These are phyloP conservation scores for Leishmania tropica DNA, from an alignment of 208 protist species.

Conservation along the genomic window DNA sequence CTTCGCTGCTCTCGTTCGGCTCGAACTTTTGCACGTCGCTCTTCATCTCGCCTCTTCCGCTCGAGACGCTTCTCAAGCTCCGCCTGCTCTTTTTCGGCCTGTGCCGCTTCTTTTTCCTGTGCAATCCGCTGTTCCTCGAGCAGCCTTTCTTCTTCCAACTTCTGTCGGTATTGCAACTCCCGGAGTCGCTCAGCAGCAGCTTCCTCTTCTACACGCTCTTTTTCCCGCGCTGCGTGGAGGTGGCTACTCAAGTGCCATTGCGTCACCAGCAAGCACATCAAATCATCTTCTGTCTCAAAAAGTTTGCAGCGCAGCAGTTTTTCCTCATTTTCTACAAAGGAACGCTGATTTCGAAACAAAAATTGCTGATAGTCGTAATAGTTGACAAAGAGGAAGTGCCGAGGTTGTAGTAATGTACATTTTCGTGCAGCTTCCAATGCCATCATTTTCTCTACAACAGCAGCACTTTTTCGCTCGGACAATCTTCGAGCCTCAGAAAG, in stretches of 20 bases:
- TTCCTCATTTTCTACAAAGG: conserved; percentile 43
- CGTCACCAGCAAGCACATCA: conserved; percentile 20
- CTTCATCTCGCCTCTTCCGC: conserved; percentile 63
- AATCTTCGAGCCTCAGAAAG: conserved; percentile 1
- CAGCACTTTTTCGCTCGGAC: conserved; percentile 20
- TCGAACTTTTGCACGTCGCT: conserved; percentile 33
- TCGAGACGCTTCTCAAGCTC: conserved; percentile 64
- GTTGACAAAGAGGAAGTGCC: conserved; percentile 64
- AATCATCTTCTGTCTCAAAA: conserved; percentile 25
- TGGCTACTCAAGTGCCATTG: conserved; percentile 16
- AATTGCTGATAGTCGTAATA: conserved; percentile 64
- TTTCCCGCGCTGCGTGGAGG: conserved; percentile 8
- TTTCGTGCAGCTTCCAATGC: conserved; percentile 28
- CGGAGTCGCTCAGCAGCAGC: conserved; percentile 1
- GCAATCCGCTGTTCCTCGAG: conserved; percentile 29
- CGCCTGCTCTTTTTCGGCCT: conserved; percentile 38
- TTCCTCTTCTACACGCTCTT: conserved; percentile 8
- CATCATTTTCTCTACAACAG: conserved; percentile 47
- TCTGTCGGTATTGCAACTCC: conserved; percentile 36
- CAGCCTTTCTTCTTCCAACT: conserved; percentile 36
- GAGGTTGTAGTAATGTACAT: conserved; percentile 17
- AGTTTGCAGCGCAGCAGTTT: conserved; percentile 37
- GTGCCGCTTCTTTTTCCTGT: conserved; percentile 30
- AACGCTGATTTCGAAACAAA: conserved; percentile 42
- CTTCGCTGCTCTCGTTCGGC: conserved; percentile 32